Evolutionary conservation across 768 basidiomycete species (phyloP).

Genomic region (Trametes gibbosa): DNA sequence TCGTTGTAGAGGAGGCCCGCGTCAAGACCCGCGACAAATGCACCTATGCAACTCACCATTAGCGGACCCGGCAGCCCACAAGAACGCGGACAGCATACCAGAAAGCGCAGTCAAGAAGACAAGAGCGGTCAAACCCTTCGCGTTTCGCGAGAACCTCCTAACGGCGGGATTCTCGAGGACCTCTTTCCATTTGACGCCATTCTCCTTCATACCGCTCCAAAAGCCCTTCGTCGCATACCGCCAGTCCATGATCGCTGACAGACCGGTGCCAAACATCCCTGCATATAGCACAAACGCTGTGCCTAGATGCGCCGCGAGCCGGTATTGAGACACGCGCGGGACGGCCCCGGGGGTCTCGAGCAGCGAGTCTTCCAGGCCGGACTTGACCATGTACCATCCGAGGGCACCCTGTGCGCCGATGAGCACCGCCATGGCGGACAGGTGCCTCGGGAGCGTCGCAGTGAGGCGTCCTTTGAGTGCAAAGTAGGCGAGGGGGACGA

Average conservation of each 20-base stretch:
- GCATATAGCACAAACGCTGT: conserved; percentile 88
- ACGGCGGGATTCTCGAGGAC: conserved; percentile 57
- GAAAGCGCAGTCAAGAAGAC: conserved; percentile 92
- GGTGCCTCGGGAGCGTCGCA: conserved; percentile 54
- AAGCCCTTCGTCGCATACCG: conserved; percentile 55
- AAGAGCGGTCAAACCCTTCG: conserved; percentile 66
- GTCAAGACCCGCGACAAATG: conserved; percentile 97
- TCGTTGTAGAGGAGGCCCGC: conserved; percentile 98
- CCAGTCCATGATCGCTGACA: conserved; percentile 77
- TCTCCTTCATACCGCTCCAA: conserved; percentile 55
- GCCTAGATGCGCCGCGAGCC: conserved; percentile 93
- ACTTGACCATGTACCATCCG: conserved; percentile 99
- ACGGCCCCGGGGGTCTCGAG: conserved; percentile 80
- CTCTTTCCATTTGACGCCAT: conserved; percentile 38
- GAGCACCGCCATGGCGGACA: conserved; percentile 71
- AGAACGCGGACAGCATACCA: conserved; percentile 43
- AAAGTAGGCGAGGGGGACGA: conserved; percentile 84
- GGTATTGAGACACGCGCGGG: conserved; percentile 95
- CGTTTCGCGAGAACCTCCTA: conserved; percentile 53
- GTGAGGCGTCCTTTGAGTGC: conserved; percentile 67
- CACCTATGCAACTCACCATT: conserved; percentile 54
- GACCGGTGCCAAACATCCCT: conserved; percentile 84
- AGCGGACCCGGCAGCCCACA: background rate
- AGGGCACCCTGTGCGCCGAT: conserved; percentile 90
- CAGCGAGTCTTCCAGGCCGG: conserved; percentile 82